Conservation (phyloP, 495 filamentous ascomycete species). For the Chaetomidium leptoderma region DNA sequence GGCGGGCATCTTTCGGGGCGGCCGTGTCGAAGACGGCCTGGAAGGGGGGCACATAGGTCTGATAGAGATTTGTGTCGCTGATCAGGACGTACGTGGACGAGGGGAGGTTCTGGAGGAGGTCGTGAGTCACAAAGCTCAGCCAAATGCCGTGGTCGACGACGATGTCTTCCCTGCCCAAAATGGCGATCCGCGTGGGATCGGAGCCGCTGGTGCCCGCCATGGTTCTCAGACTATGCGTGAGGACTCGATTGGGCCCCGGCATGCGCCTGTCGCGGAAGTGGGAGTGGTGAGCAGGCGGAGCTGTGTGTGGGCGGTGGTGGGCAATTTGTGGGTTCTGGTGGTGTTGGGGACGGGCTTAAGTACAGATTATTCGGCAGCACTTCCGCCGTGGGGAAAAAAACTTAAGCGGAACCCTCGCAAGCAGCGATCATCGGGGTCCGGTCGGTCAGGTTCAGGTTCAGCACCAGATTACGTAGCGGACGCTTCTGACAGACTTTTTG, state of each 20-base stretch:
- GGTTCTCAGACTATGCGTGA: slow-evolving; percentile 17
- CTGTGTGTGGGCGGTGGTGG: background rate
- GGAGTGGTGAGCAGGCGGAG: slow-evolving; percentile 3
- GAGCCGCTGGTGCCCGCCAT: slow-evolving; percentile 29
- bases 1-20: slow-evolving; percentile 55
- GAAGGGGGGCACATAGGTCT: slow-evolving; percentile 75
- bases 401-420: slow-evolving; percentile 16
- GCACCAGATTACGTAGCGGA: too few relatives aligned
- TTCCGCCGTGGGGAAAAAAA: slow-evolving; percentile 14
- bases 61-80: slow-evolving; percentile 87
- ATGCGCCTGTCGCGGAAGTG: slow-evolving; percentile 19
- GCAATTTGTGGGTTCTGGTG: slow-evolving; percentile 1
- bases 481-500: too few relatives aligned
- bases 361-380: background rate
- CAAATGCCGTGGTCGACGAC: slow-evolving; percentile 90
- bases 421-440: background rate
- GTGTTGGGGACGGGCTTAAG: too few relatives aligned
- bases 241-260: slow-evolving; percentile 25
- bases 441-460: too few relatives aligned
- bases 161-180: slow-evolving; percentile 67
- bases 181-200: slow-evolving; percentile 48
- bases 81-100: slow-evolving; percentile 94
- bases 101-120: slow-evolving; percentile 69
- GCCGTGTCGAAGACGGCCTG: slow-evolving; percentile 62
- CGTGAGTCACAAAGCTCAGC: slow-evolving; percentile 72